These are phyloP conservation scores for Arthroderma uncinatum DNA, from an alignment of 2,329 filamentous ascomycete genomes.

Conservation along the genomic window DNA sequence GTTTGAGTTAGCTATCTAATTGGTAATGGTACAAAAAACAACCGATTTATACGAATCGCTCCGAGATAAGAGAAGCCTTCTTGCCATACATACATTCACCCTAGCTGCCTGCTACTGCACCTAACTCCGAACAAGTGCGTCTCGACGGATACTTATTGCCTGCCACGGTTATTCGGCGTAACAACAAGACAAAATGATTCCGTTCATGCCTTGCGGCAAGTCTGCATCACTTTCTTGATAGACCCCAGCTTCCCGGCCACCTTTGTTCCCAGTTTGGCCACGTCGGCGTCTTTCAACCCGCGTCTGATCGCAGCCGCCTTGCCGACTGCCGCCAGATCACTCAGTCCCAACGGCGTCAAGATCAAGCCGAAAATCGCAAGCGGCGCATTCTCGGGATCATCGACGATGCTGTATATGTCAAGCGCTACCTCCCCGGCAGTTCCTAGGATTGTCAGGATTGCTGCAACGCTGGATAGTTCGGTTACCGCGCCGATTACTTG, in stretches of 20 bases:
- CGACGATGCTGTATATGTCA: conserved; percentile 5
- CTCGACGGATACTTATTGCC: not conserved
- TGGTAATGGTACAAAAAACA: too few relatives aligned
- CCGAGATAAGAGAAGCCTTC: not conserved
- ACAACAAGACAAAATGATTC: not conserved
- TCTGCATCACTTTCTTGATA: not conserved
- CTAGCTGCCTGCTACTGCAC: not conserved
- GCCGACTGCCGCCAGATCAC: not conserved
- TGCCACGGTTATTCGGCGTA: not conserved
- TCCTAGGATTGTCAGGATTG: not conserved
- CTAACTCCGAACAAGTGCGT: not conserved
- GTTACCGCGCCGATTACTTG: not conserved
- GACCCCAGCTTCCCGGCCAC: not conserved
- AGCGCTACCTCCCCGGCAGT: conserved; percentile 4
- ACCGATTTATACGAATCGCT: not conserved
- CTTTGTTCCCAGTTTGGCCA: not conserved
- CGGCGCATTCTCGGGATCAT: not conserved
- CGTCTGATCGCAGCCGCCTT: not conserved
- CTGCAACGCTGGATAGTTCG: not conserved
- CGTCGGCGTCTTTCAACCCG: not conserved
- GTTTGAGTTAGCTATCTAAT: too few relatives aligned
- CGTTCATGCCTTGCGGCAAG: not conserved
- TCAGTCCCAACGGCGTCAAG: not conserved
- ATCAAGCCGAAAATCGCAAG: conserved; percentile 5
- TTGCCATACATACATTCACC: not conserved